These are phyloP conservation scores for Carex myosuroides DNA, from an alignment of 176 grass and related monocot genomes.

Conservation along the genomic window DNA sequence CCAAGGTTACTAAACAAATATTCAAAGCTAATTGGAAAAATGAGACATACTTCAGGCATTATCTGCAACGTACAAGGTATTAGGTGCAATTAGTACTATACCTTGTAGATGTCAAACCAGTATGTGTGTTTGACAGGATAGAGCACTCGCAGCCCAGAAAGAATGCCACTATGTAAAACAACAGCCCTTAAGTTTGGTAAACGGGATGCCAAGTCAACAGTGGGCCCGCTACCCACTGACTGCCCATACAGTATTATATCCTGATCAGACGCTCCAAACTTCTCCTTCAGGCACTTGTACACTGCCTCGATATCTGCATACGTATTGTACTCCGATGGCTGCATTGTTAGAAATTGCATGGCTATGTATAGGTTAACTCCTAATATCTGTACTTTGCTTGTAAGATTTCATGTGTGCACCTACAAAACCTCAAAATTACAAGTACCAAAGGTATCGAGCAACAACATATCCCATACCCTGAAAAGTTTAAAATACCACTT, in stretches of 20 bases:
- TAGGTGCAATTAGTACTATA: constrained; percentile 24
- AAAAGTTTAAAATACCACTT: neutral
- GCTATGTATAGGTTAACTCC: neutral
- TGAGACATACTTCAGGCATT: neutral
- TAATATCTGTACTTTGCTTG: neutral
- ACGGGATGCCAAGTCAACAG: constrained; percentile 81
- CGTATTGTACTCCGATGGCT: constrained; percentile 91
- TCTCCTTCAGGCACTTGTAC: constrained; percentile 84
- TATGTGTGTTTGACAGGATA: constrained; percentile 74
- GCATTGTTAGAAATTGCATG: constrained; percentile 15
- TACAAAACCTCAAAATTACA: neutral
- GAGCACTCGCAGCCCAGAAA: constrained; percentile 79
- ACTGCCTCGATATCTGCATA: constrained; percentile 96
- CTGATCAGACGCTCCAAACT: constrained; percentile 63
- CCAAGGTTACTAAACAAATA: neutral
- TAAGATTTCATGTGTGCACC: neutral
- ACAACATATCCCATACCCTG: neutral
- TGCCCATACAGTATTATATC: constrained; percentile 88
- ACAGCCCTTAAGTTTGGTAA: constrained; percentile 73
- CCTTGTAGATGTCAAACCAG: constrained; percentile 99
- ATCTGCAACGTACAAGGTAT: neutral
- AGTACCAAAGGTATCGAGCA: neutral
- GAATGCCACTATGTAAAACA: constrained; percentile 83
- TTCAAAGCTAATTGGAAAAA: neutral
- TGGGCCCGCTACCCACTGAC: constrained; percentile 87